Percentiles rank a stretch among this genome's conserved stretches.
phyloP scores from a whole-genome alignment of 495 filamentous ascomycete genomes.

The Neurospora intermedia region DNA sequence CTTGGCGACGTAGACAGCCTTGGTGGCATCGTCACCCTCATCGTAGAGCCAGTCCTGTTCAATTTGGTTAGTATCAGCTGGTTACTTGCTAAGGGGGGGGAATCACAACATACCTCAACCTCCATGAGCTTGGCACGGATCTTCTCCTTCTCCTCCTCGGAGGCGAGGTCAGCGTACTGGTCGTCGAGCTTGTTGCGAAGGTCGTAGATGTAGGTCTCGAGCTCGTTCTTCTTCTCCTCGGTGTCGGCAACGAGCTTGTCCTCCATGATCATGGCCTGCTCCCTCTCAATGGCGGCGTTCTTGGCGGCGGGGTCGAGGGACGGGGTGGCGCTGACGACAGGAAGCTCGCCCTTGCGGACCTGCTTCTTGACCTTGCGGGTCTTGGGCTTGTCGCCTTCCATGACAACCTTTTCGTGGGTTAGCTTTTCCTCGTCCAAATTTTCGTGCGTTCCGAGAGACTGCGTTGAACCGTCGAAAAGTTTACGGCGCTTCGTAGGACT shows the following conservation, averaged over 20 bases:
- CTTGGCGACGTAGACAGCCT: slow-evolving; percentile 86
- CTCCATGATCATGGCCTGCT: slow-evolving; percentile 87
- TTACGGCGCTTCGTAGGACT: not conserved
- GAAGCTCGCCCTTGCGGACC: slow-evolving; percentile 93
- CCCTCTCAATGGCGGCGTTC: slow-evolving; percentile 60
- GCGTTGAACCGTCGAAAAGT: not conserved
- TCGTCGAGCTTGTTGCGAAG: slow-evolving; percentile 88
- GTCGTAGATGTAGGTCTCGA: slow-evolving; percentile 95
- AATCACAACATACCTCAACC: slow-evolving; percentile 58
- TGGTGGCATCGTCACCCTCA: slow-evolving; percentile 90
- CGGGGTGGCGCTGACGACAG: slow-evolving; percentile 71
- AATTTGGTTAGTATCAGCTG: slow-evolving; percentile 3
- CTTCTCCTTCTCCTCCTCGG: slow-evolving; percentile 85
- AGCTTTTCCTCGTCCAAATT: not conserved
- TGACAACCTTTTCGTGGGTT: slow-evolving; percentile 38
- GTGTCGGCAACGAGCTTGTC: slow-evolving; percentile 98
- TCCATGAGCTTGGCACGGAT: slow-evolving; percentile 67
- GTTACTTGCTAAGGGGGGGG: not conserved
- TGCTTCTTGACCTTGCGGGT: slow-evolving; percentile 99
- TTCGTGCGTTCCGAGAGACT: not conserved
- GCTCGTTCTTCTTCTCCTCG: slow-evolving; percentile 99
- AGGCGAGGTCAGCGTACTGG: slow-evolving; percentile 76
- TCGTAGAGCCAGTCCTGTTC: slow-evolving; percentile 94
- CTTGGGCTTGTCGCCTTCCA: slow-evolving; percentile 74
- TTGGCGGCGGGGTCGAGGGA: slow-evolving; percentile 61